Evolutionary conservation across 2,329 filamentous ascomycete genomes (phyloP).

Genomic region (Xylariaceae sp.): DNA sequence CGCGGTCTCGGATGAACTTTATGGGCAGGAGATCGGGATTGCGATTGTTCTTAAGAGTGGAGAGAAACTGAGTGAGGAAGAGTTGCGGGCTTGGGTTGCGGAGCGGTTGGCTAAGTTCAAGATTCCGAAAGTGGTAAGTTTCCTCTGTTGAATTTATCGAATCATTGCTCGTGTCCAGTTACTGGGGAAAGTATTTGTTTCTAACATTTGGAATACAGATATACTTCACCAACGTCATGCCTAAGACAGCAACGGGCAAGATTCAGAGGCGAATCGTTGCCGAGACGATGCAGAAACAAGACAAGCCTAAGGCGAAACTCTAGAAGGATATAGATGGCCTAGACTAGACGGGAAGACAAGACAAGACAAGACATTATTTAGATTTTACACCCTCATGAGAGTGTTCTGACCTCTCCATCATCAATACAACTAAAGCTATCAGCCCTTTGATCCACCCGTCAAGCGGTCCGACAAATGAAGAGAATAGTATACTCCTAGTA

Average conservation of each 20-base stretch:
- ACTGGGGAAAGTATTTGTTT: constrained; percentile 6
- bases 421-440: too few species aligned
- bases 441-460: too few species aligned
- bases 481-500: too few species aligned
- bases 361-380: too few species aligned
- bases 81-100: constrained; percentile 64
- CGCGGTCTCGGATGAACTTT: constrained; percentile 76
- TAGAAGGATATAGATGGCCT: constrained; percentile 29
- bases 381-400: too few species aligned
- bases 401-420: too few species aligned
- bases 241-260: constrained; percentile 90
- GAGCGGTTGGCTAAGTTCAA: constrained; percentile 78
- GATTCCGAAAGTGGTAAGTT: constrained; percentile 70
- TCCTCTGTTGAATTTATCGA: neutral
- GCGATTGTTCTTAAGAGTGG: constrained; percentile 71
- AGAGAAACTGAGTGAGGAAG: constrained; percentile 50
- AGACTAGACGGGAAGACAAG: too few species aligned
- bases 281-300: constrained; percentile 75
- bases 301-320: constrained; percentile 50
- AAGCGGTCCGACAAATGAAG: too few species aligned
- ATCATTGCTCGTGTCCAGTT: neutral
- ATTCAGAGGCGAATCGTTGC: constrained; percentile 84
- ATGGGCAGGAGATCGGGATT: constrained; percentile 76
- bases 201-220: constrained; percentile 43
- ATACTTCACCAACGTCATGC: constrained; percentile 80